A percentile compares a stretch with the other conserved stretches of the same genome.
These are phyloP conservation scores for Ceratobasidium sp. DNA, from an alignment of 1,284 basidiomycete genomes.

Conservation along the genomic window DNA sequence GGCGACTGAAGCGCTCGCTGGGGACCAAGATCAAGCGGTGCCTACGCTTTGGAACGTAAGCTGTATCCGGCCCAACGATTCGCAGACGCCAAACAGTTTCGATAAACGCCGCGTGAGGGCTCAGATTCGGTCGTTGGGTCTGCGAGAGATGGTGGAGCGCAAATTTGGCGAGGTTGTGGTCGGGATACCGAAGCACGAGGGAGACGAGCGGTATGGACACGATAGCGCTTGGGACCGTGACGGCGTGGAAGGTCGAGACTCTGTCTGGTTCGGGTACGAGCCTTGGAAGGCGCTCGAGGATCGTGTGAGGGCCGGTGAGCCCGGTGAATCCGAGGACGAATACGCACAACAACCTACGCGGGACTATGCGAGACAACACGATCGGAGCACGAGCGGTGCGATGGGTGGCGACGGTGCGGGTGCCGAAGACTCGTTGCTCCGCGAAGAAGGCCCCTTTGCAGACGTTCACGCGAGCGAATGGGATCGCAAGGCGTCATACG, in stretches of 20 bases:
- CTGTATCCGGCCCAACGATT: conserved; percentile 92
- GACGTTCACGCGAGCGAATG: conserved; percentile 36
- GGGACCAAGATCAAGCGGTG: conserved; percentile 63
- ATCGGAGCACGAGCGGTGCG: conserved; percentile 50
- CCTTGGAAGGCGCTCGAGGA: conserved; percentile 92
- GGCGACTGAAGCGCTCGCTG: conserved; percentile 40
- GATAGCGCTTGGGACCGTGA: conserved; percentile 40
- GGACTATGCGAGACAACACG: conserved; percentile 42
- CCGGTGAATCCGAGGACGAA: conserved; percentile 70
- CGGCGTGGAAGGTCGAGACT: conserved; percentile 64
- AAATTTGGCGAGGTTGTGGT: conserved; percentile 67
- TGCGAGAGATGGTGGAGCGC: conserved; percentile 83
- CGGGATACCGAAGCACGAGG: conserved; percentile 74
- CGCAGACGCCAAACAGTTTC: conserved; percentile 86
- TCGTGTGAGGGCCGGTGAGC: conserved; percentile 66
- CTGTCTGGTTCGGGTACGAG: conserved; percentile 81
- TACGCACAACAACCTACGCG: conserved; percentile 52
- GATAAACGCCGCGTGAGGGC: conserved; percentile 87
- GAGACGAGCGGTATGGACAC: conserved; percentile 38
- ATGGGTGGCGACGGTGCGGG: conserved; percentile 52
- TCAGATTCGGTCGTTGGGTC: conserved; percentile 80
- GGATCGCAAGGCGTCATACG: conserved; percentile 44
- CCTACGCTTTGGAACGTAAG: conserved; percentile 82
- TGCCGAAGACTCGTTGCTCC: conserved; percentile 62
- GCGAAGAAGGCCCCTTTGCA: conserved; percentile 36